These are phyloP conservation scores for Backusella mclennaniae DNA, from an alignment of 192 early-diverging fungal species.

Conservation along the genomic window DNA sequence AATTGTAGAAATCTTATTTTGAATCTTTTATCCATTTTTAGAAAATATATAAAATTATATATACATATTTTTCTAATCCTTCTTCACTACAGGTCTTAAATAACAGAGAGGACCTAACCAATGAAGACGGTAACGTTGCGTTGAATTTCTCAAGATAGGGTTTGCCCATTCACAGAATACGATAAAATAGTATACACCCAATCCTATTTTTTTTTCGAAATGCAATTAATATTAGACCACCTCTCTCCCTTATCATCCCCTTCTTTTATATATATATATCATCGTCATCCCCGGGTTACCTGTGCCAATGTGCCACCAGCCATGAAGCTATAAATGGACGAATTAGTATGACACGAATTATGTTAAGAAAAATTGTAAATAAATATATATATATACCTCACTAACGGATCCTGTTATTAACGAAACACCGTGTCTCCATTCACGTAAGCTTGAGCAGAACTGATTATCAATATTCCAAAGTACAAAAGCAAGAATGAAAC, in stretches of 20 bases:
- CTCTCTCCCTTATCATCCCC: neutral
- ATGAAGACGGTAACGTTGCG: constrained; percentile 10
- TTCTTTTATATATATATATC: neutral
- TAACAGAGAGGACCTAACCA: constrained; percentile 23
- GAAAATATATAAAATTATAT: neutral
- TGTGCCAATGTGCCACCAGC: constrained; percentile 67
- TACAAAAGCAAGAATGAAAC: constrained; percentile 57
- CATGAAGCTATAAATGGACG: constrained; percentile 45
- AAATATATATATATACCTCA: constrained; percentile 26
- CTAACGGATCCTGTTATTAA: constrained; percentile 21
- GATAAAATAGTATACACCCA: constrained; percentile 31
- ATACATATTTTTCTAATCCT: neutral
- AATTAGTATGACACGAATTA: neutral
- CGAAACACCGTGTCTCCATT: constrained; percentile 44
- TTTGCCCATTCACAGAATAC: constrained; percentile 28
- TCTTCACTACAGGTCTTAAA: constrained; percentile 7
- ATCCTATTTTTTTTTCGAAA: constrained; percentile 2
- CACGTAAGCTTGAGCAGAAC: constrained; percentile 59
- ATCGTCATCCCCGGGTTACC: constrained; percentile 18
- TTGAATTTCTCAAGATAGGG: neutral
- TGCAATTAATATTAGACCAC: neutral
- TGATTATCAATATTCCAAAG: constrained; percentile 84
- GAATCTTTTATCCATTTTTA: neutral
- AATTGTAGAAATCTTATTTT: neutral
- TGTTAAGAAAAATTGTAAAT: constrained; percentile 46